phyloP scores from a whole-genome alignment of 306 rosid genomes.

The Macrotyloma uniflorum region DNA sequence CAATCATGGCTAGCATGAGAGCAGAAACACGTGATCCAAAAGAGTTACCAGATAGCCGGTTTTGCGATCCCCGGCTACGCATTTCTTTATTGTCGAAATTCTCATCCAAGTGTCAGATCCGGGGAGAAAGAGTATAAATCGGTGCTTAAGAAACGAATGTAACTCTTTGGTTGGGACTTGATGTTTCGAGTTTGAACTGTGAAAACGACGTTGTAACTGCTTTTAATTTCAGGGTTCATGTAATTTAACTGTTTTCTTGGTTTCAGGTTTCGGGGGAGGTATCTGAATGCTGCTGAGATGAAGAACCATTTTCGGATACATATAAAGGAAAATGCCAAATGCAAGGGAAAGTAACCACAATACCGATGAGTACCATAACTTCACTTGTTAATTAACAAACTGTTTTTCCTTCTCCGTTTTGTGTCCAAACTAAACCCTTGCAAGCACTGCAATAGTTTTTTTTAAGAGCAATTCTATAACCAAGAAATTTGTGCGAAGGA shows the following conservation, averaged over 20 bases:
- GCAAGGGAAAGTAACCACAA: no score
- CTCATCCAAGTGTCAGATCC: constrained; percentile 47
- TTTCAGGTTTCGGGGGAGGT: constrained; percentile 4
- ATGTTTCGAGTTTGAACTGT: constrained; percentile 20
- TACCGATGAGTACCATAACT: no score
- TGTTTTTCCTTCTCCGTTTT: no score
- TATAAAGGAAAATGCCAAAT: no score
- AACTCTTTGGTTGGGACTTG: constrained; percentile 1
- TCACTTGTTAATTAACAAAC: no score
- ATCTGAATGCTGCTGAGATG: neutral
- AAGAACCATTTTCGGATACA: neutral
- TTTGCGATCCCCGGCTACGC: constrained; percentile 64
- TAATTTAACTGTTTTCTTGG: neutral
- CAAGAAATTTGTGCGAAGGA: no score
- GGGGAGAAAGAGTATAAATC: neutral
- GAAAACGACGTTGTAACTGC: constrained; percentile 46
- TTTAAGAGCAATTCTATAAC: no score
- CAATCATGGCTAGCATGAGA: constrained; percentile 56
- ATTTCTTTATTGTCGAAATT: constrained; percentile 39
- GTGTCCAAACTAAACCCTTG: no score
- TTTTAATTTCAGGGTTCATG: constrained; percentile 12
- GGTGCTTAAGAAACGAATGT: neutral
- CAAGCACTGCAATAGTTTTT: no score
- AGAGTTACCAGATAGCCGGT: constrained; percentile 57
- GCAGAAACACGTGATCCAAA: constrained; percentile 58